These are phyloP conservation scores for Globisporangium paroecandrum DNA, from an alignment of 352 stramenopile species.

Conservation along the genomic window DNA sequence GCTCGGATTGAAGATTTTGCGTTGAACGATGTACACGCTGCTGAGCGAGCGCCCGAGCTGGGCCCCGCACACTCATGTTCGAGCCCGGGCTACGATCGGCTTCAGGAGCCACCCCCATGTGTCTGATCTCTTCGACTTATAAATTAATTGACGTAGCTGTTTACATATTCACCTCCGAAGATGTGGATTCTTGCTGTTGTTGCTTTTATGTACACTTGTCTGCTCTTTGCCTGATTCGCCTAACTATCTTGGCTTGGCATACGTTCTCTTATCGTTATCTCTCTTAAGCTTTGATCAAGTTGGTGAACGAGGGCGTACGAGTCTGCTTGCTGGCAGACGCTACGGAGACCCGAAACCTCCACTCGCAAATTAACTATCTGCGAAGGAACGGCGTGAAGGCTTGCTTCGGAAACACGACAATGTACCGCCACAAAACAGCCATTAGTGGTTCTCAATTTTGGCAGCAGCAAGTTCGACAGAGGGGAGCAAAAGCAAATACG, in stretches of 20 bases:
- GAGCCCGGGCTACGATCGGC: not conserved
- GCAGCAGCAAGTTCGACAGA: too few relatives aligned
- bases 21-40: not conserved
- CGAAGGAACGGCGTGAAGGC: too few relatives aligned
- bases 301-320: not conserved
- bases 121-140: not conserved
- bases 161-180: not conserved
- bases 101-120: not conserved
- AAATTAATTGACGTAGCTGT: not conserved
- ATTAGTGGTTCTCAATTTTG: too few relatives aligned
- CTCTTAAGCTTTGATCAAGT: not conserved
- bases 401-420: too few relatives aligned
- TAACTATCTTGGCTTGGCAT: not conserved
- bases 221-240: not conserved
- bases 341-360: too few relatives aligned
- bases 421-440: too few relatives aligned
- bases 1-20: not conserved
- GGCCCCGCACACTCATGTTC: too few relatives aligned
- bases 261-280: not conserved
- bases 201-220: not conserved
- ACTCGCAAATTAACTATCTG: too few relatives aligned
- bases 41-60: not conserved
- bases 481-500: too few relatives aligned
- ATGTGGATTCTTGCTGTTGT: not conserved
- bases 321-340: too few relatives aligned